phyloP scores from a whole-genome alignment of 257 asterid genomes.

The Echium plantagineum region DNA sequence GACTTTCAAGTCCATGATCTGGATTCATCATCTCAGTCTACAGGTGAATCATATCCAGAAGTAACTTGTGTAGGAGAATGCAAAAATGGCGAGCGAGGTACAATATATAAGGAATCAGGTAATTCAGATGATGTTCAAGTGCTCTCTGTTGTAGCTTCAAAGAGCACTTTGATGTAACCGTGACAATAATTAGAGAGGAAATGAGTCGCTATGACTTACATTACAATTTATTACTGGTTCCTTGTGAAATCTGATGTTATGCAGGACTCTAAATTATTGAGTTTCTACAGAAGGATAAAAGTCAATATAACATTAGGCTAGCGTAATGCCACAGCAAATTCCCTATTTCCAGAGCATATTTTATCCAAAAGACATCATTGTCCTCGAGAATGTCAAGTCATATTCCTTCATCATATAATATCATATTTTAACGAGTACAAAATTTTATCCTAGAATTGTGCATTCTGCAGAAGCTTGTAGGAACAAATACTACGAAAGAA shows the following conservation, averaged over 20 bases:
- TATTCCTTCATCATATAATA: too few species aligned
- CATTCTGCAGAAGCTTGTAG: too few species aligned
- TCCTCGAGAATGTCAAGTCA: too few species aligned
- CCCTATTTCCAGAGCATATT: too few species aligned
- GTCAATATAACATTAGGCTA: too few species aligned
- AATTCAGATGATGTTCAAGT: neutral
- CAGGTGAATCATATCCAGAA: constrained; percentile 19
- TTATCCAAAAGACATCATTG: too few species aligned
- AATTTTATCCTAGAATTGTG: too few species aligned
- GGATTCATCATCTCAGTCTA: constrained; percentile 23
- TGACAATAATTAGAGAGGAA: neutral
- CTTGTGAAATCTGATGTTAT: neutral
- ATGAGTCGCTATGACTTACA: neutral
- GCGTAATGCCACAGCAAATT: too few species aligned
- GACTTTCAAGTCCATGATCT: constrained; percentile 16
- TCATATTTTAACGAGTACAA: too few species aligned
- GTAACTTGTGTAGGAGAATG: constrained; percentile 9
- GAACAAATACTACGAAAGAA: too few species aligned
- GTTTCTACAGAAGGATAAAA: too few species aligned
- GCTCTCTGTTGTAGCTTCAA: neutral
- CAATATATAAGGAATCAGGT: constrained; percentile 12
- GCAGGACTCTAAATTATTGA: neutral
- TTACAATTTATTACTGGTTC: neutral
- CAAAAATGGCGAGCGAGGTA: constrained; percentile 5
- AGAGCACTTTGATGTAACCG: neutral